Base-by-base conservation (phyloP, 257 asterid genomes). In the Nicotiana sylvestris region DNA sequence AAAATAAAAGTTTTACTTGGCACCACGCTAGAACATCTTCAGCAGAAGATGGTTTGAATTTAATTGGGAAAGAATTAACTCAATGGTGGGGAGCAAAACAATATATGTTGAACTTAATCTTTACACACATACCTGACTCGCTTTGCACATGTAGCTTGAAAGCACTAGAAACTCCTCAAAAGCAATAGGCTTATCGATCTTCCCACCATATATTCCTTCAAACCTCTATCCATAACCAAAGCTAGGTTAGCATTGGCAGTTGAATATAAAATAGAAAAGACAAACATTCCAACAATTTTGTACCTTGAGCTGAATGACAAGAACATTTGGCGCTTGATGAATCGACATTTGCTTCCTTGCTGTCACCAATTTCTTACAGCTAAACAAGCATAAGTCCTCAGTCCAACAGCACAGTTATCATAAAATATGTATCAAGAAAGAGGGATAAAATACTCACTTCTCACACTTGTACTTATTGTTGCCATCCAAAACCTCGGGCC, bases 281-380 rank as follows among this genome's bases (percentile, higher is more conserved):
- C 32, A 85, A 74, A 64, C 18, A 57, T 64, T 66, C 80, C 76
- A 81, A 49, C 68, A 56, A 78, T 25, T 66, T 46, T 86, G 70
- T 56, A 94, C 99, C 99, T 96, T 96, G 83, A 96, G 89, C 89
- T 96, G 99, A 85, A 96, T 91, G 29, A 96, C 99, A 80, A 96
- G 98, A 76, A 96, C 95, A 88, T 96, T 96, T 49, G 98, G 99
- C 17, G 99, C 97, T 92, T 94, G 95, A 84, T 90, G 90, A 74
- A 96, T 82, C 17, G 98, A 89, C 98, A 96, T 90, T 85, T 96
- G 98, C 94, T 96, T 96, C 90, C 96, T 91, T 81, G 99, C 99
- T 81, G 92, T 85, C 88, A 95, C 99, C 96, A 96, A 88, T 86
- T 92, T 91, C 95, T 93, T 93, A 82, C 99, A 96, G 85, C 99